Evolutionary conservation across 768 basidiomycete species (phyloP).

Genomic region (Auricularia heimuer): DNA sequence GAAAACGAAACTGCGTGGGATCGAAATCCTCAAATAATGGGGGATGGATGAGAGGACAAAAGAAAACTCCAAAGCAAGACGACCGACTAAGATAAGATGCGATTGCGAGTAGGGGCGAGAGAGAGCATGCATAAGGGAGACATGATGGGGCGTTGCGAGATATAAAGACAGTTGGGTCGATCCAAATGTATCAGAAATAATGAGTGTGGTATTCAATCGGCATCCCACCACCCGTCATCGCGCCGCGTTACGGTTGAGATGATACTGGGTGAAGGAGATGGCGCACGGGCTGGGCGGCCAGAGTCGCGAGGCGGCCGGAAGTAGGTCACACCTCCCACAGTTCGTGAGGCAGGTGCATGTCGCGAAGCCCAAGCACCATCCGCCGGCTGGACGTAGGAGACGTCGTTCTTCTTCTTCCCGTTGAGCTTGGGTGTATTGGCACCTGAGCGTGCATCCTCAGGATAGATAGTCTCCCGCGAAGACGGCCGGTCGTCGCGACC

Average conservation of each 20-base stretch:
- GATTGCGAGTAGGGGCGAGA: not conserved
- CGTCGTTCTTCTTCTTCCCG: not conserved
- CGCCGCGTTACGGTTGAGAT: constrained; percentile 14
- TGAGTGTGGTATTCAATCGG: not conserved
- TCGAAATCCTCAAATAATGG: not conserved
- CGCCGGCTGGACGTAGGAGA: constrained; percentile 1
- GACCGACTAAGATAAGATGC: not conserved
- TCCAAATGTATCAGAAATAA: not conserved
- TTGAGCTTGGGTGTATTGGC: constrained; percentile 14
- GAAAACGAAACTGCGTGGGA: not conserved
- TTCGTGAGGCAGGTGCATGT: constrained; percentile 5
- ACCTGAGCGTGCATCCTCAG: constrained; percentile 38
- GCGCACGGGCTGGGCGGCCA: not conserved
- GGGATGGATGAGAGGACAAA: not conserved
- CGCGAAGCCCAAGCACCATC: constrained; percentile 7
- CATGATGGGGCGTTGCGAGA: constrained; percentile 1
- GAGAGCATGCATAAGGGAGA: not conserved
- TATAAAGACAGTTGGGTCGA: not conserved
- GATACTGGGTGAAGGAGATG: constrained; percentile 13
- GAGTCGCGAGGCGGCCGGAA: not conserved
- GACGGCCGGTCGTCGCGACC: constrained; percentile 53
- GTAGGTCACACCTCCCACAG: not conserved
- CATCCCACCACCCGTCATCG: constrained; percentile 15
- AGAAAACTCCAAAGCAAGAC: not conserved
- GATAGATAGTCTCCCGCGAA: constrained; percentile 43